Base-by-base conservation (phyloP, 163 green algal genomes). In the Chlorella variabilis region DNA sequence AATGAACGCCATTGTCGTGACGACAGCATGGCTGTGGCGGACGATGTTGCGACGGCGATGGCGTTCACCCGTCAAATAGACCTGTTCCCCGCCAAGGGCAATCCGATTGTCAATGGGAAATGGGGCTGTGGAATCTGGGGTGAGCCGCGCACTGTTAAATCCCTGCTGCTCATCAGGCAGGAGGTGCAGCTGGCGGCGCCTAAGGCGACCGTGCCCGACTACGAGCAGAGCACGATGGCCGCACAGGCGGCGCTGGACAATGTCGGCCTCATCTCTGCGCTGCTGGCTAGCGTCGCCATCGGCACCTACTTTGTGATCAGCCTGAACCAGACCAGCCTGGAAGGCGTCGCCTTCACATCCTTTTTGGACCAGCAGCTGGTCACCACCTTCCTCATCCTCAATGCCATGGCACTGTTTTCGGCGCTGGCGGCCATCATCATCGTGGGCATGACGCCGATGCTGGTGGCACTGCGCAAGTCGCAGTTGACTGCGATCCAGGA, bases 251-350 rank as follows among this genome's bases (percentile, higher is more conserved):
- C 61, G 13, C 61, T 69, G 61, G 61, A 69, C 61, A 69, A 69
- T 6, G 61, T 69, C n/a, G 61, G 61, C 61, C 15, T 69, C 29
- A 69, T 69, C 29, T 42, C 29, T 6, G 61, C 61, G 13, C 61
- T 69, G 61, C 61, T 69, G 61, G 29, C 61, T 29, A 69, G 29
- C 18, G 61, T 69, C 6, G 61, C 61, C 8, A 69, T 69, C 17
- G 61, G 61, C 61, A 69, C 61, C 29, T 69, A 69, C 29, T 69
- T 69, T 39, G 61, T 69, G 31, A 29, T 69, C 61, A 69, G 29
- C 29, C 61, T 69, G 61, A 21, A 69, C 29, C 29, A 25, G 61
- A 66, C 27, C 27, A 31, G 25, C 58, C 17, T 42, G 13, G 29
- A 69, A 15, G 61, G 61, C 8, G 20, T 27, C 13, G 20, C n/a